Conservation (phyloP, 2,329 filamentous ascomycete genomes). For the Aspergillus tanneri region DNA sequence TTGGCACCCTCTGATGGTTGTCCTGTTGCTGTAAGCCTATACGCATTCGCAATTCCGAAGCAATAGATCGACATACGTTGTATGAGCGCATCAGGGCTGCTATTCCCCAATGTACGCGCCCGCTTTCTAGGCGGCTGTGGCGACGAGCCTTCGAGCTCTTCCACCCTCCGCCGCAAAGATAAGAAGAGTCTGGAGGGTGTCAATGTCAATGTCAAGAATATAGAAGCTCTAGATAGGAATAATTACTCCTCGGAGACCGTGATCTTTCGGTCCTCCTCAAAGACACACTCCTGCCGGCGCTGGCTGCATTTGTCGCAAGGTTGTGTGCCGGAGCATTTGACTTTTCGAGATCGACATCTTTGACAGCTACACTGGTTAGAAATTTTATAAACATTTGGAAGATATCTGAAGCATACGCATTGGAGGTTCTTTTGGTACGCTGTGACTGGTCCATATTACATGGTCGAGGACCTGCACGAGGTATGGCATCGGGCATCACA, state of each 20-base stretch:
- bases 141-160: slow-evolving; percentile 14
- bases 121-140: slow-evolving; percentile 18
- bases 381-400: too few species aligned
- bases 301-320: slow-evolving; percentile 41
- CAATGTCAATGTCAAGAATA: background rate
- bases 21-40: background rate
- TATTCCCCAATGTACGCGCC: slow-evolving; percentile 2
- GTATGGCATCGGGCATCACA: background rate
- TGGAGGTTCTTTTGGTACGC: slow-evolving; percentile 20
- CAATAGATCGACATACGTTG: background rate
- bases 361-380: slow-evolving; percentile 29
- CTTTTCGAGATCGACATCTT: slow-evolving; percentile 41
- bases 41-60: background rate
- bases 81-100: slow-evolving; percentile 1
- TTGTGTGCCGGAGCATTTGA: slow-evolving; percentile 39
- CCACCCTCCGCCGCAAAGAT: slow-evolving; percentile 19
- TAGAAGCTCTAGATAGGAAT: background rate
- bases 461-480: background rate
- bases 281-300: slow-evolving; percentile 37
- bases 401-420: too few species aligned
- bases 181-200: slow-evolving; percentile 14
- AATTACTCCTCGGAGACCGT: slow-evolving; percentile 45
- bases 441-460: slow-evolving; percentile 14
- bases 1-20: slow-evolving; percentile 2
- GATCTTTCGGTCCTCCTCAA: slow-evolving; percentile 46